phyloP scores from a whole-genome alignment of 257 asterid species.

The Ilex asprella region DNA sequence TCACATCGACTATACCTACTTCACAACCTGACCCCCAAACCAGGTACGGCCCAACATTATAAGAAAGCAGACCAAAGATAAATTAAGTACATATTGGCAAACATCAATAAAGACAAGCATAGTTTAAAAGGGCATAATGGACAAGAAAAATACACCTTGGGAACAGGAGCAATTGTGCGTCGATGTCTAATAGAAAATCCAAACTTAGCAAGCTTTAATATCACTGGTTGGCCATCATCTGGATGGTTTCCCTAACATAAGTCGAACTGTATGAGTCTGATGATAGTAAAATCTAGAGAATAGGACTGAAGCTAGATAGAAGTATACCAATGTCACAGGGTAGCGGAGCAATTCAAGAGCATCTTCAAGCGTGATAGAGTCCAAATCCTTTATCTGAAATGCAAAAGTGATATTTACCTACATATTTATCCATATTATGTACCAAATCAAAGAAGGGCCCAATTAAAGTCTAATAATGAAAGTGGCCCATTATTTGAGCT shows the following conservation, averaged over 20 bases:
- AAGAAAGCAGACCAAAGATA: background rate
- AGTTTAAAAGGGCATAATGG: background rate
- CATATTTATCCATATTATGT: background rate
- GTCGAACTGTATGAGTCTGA: conserved; percentile 15
- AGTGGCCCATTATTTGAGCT: background rate
- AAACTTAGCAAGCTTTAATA: conserved; percentile 47
- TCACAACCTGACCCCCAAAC: background rate
- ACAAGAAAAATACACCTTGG: conserved; percentile 46
- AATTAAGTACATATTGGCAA: background rate
- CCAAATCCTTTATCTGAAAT: conserved; percentile 50
- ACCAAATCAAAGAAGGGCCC: background rate
- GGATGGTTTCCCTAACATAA: conserved; percentile 76
- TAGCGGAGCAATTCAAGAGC: conserved; percentile 78
- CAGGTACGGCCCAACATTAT: background rate
- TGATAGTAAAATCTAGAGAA: conserved; percentile 9
- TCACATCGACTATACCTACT: no score
- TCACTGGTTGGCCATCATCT: conserved; percentile 51
- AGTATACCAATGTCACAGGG: conserved; percentile 73
- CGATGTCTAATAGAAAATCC: conserved; percentile 66
- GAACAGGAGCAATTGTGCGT: conserved; percentile 57
- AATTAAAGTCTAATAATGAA: background rate
- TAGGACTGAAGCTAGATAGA: conserved; percentile 1
- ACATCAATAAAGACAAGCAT: background rate
- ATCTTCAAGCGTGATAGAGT: conserved; percentile 61
- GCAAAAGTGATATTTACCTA: background rate